Percentiles rank a stretch among this genome's conserved stretches.
Evolutionary conservation across 176 grass and related monocot genomes (phyloP).

Genomic region (Oryza nivara): DNA sequence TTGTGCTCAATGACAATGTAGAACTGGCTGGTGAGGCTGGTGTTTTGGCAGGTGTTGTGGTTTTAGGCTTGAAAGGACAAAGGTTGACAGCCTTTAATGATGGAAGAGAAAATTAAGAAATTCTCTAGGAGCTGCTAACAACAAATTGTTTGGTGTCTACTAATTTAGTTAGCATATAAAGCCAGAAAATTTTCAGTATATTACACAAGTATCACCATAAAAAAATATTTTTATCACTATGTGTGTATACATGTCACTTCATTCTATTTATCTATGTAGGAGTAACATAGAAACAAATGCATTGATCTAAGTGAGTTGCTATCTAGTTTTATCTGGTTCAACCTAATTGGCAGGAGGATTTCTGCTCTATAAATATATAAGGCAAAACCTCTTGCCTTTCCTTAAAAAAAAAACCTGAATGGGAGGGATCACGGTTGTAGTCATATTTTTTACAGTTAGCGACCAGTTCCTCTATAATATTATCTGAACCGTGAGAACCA

Average conservation of each 20-base stretch:
- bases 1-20: slow-evolving; percentile 12
- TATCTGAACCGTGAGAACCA: no score
- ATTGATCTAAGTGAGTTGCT: neutral
- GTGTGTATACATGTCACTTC: no score
- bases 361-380: no score
- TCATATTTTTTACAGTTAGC: no score
- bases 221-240: no score
- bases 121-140: neutral
- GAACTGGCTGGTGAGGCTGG: slow-evolving; percentile 5
- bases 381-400: no score
- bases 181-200: neutral
- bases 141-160: neutral
- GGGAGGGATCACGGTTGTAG: no score
- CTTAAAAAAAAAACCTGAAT: no score
- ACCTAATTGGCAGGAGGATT: no score
- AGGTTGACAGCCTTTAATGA: neutral
- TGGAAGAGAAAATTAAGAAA: neutral
- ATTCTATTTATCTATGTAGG: no score
- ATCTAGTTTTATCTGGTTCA: neutral
- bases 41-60: neutral
- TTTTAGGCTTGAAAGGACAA: slow-evolving; percentile 31
- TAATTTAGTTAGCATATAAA: neutral
- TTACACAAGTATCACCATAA: no score
- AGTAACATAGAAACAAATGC: neutral
- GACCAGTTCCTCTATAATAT: no score